These are phyloP conservation scores for Russula emetica DNA, from an alignment of 768 basidiomycete species.

Conservation along the genomic window DNA sequence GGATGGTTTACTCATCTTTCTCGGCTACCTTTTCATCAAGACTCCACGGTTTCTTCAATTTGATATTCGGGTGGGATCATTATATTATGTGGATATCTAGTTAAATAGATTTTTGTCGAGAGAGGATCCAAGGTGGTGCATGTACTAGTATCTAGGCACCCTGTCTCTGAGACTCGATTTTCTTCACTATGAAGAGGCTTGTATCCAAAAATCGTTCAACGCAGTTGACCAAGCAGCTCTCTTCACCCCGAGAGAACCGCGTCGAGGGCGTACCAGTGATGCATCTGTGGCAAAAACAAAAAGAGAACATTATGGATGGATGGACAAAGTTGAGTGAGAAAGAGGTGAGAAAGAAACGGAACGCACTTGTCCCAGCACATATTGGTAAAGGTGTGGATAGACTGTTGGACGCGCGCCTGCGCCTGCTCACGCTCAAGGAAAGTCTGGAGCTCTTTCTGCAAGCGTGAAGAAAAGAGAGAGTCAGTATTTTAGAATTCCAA, in stretches of 20 bases:
- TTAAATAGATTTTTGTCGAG: neutral
- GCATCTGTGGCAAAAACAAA: slow-evolving; percentile 48
- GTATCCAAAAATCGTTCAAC: slow-evolving; percentile 90
- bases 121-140: slow-evolving; percentile 28
- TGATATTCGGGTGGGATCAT: neutral
- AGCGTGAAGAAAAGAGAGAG: neutral
- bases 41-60: neutral
- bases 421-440: slow-evolving; percentile 84
- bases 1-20: neutral
- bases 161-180: slow-evolving; percentile 41
- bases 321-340: neutral
- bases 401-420: slow-evolving; percentile 62
- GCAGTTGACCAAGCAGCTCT: slow-evolving; percentile 81
- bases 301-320: neutral
- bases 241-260: slow-evolving; percentile 74
- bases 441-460: slow-evolving; percentile 72
- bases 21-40: neutral
- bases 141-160: slow-evolving; percentile 5
- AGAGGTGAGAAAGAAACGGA: neutral
- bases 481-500: slow-evolving; percentile 2
- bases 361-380: slow-evolving; percentile 92
- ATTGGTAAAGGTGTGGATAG: slow-evolving; percentile 73
- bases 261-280: slow-evolving; percentile 74
- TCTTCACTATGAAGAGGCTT: slow-evolving; percentile 74
- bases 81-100: slow-evolving; percentile 1